Base-by-base conservation (phyloP, 1,284 basidiomycete genomes). In the Inonotus hispidus region DNA sequence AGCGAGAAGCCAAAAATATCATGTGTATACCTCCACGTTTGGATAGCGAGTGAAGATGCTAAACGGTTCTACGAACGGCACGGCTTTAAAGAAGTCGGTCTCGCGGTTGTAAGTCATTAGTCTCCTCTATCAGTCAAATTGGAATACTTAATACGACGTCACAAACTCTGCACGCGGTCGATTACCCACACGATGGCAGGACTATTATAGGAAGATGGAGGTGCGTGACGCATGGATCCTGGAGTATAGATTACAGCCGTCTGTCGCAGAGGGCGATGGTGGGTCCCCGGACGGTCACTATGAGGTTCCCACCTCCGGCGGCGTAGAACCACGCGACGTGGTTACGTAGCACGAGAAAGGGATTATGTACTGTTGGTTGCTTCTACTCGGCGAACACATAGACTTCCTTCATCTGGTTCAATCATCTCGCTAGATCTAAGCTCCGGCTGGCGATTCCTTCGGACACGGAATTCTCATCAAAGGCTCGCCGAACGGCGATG, bases 181-280 rank as follows among this genome's bases (percentile, higher is more conserved):
- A 35, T 0, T 55, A 29, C 77, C 1, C 53, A 47, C 47, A n/a
- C 35, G 7, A 32, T 23, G 29, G 45, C 35, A 87, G 68, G 79
- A 82, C 61, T 93, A 93, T 73, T 93, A 93, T 79, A 91, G 90
- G 73, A 92, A 88, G 72, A 88, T 92, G 56, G 75, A 73, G 39
- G 90, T 90, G 29, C 82, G 81, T 64, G 87, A 87, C 66, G 90
- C 90, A 25, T 92, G 90, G 90, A 78, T 92, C 64, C 78, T 92
- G 53, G 85, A 91, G 72, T 82, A 79, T 69, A 70, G 70, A 41
- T 71, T 83, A 41, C 59, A 53, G 49, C 46, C 59, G 59, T 38
- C 49, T 7, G 43, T 11, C 38, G 39, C 41, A 19, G 43, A 59
- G 21, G 49, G 27, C 27, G 59, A 61, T 19, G 47, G 29, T 49